These are phyloP conservation scores for Hura crepitans DNA, from an alignment of 441 rosid genomes.

Conservation along the genomic window DNA sequence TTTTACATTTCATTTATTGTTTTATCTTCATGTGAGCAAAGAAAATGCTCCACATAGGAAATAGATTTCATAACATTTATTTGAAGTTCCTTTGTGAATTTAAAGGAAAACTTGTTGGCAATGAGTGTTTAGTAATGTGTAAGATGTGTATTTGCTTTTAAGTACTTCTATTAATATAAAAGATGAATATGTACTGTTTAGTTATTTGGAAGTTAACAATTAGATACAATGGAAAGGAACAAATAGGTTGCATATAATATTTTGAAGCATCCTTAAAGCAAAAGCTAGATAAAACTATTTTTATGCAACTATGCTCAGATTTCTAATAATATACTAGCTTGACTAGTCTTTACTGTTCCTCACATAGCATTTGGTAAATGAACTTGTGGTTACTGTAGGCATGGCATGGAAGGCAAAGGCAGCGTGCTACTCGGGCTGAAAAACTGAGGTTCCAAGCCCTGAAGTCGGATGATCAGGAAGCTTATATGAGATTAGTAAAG, in stretches of 20 bases:
- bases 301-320: not conserved
- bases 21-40: not conserved
- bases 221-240: not conserved
- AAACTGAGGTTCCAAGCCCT: constrained; percentile 93
- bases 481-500: constrained; percentile 93
- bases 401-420: constrained; percentile 99
- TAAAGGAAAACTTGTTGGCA: not conserved
- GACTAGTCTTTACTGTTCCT: constrained; percentile 2
- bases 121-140: not conserved
- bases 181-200: too few relatives aligned
- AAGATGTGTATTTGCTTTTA: not conserved
- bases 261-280: not conserved
- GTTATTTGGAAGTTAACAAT: not conserved
- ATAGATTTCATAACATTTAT: constrained; percentile 5
- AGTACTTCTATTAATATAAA: too few relatives aligned
- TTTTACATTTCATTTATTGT: constrained; percentile 9
- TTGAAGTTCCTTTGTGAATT: constrained; percentile 9
- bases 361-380: constrained; percentile 13
- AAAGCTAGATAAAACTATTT: constrained; percentile 6
- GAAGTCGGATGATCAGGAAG: constrained; percentile 97
- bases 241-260: not conserved
- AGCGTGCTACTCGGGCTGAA: constrained; percentile 97
- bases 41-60: not conserved
- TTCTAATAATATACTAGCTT: constrained; percentile 7
- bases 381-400: constrained; percentile 42